Percentiles rank a stretch among this genome's conserved stretches.
Conservation (phyloP, 2,329 filamentous ascomycete genomes). For the Colletotrichum kahawae region DNA sequence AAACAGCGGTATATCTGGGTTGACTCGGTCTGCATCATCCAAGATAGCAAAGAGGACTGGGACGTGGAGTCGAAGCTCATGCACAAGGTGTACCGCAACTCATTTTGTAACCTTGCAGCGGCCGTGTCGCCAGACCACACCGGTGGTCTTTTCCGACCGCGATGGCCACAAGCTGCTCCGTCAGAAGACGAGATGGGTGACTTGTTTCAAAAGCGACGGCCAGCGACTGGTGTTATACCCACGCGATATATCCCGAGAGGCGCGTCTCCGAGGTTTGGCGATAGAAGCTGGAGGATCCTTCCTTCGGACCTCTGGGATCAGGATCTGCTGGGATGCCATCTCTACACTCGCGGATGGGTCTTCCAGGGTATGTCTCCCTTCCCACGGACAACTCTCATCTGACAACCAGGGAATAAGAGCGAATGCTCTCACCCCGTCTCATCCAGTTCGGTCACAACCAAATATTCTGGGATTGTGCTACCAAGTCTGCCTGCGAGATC, state of each 20-base stretch:
- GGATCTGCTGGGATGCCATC: not conserved
- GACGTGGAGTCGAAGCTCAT: constrained; percentile 14
- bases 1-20: constrained; percentile 29
- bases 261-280: not conserved
- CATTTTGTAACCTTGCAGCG: constrained; percentile 23
- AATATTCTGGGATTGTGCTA: constrained; percentile 29
- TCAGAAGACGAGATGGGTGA: not conserved
- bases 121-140: constrained; percentile 3
- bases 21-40: constrained; percentile 31
- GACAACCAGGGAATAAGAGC: not conserved
- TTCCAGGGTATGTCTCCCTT: not conserved
- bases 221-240: not conserved
- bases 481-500: constrained; percentile 22
- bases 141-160: constrained; percentile 9
- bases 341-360: constrained; percentile 14
- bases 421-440: constrained; percentile 26
- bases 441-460: constrained; percentile 25
- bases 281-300: not conserved
- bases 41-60: constrained; percentile 23
- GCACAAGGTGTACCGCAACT: constrained; percentile 16
- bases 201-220: not conserved
- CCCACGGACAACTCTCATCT: not conserved
- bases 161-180: constrained; percentile 6
- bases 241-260: not conserved
- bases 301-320: not conserved